Base-by-base conservation (phyloP, 2,329 filamentous ascomycete species). In the Orbilia javanica region DNA sequence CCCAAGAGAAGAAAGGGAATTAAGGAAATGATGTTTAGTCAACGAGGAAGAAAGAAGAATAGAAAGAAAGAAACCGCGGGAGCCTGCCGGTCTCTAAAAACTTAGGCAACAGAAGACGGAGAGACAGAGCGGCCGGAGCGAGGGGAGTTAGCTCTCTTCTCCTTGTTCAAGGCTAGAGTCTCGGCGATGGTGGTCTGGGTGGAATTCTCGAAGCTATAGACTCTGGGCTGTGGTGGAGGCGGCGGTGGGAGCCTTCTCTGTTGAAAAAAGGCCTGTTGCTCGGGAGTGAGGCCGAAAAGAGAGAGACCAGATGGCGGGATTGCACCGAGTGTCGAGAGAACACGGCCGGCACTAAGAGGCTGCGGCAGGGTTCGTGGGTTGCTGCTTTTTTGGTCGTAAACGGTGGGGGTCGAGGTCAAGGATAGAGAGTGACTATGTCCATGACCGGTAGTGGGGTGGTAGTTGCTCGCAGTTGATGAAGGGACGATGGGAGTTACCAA, bases 161-260 rank as follows among this genome's bases (percentile, higher is more conserved):
- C 55, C 36, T 65, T 75, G 55, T 75, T 68, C 15, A 66, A 25
- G 0, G 65, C 66, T 18, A 77, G 34, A n/a, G 73, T 77, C 44
- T 77, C 66, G 6, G 73, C 73, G 7, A 77, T 77, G 3, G 73
- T 77, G 3, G 66, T 66, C 50, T 77, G 73, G 10, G 73, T 77
- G n/a, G 73, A 70, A 31, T 77, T 77, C 39, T 77, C 73, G 15
- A 77, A 77, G 36, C 66, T 77, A n/a, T 77, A 77, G 39, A 77
- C 44, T 18, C 73, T 39, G 44, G 73, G 73, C 22, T 77, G 73
- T 29, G 73, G 73, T 52, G 73, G 73, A n/a, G 73, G 73, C 2
- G 73, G 73, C 18, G 73, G 73, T 20, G 73, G 73, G 6, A 67
- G 66, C 20, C 73, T 65, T 52, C 73, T 36, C 31, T 77, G 73